Evolutionary conservation across 2,329 filamentous ascomycete species (phyloP), one percentile per base, ranked within the genome.

Genomic region (Monosporascus ibericus): DNA sequence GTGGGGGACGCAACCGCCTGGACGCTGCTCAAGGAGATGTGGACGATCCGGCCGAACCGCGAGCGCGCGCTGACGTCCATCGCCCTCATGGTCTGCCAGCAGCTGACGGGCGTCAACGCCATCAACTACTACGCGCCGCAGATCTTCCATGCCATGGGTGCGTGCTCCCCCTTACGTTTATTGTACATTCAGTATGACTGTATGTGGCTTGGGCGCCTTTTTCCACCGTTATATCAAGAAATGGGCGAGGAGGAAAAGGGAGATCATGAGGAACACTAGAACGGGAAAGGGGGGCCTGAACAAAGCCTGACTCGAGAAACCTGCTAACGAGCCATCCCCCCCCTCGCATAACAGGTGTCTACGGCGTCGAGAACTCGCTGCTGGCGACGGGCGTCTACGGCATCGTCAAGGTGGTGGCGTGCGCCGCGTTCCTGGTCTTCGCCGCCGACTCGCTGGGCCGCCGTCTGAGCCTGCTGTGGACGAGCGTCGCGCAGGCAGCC

Each of bases 301-400:
- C 25, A 9, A 8, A 8, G 2, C 25, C 9, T 27, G 8, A 27
- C 25, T 8, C 8, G 1, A n/a, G 8, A 8, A 42, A 6, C 39
- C 8, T 8, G 7, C 15, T 17, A 39, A 39, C 9, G 5, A 18
- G 18, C 27, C 27, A 5, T n/a, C 9, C 9, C 9, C 1, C 6
- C 6, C 6, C 24, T 25, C 27, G 27, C 8, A 39, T 7, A 5
- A 20, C 18, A 48, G 47, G 47, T 14, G 24, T 90, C 59, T 67
- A 65, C 24, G 72, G 73, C 14, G 82, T 77, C 6, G 67, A 77
- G 39, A 75, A 79, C 40, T 81, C 79, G 18, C 79, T 90, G 24
- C 87, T 90, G 65, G 85, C 87, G 5, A 89, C 86, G 0, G 86
- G 87, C 40, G 79, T 90, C 58, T 90, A 89, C 64, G 86, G 86